A percentile compares a stretch with the other conserved stretches of the same genome.
Conservation (phyloP, 2,329 filamentous ascomycete species). For the Metarhizium humberi region DNA sequence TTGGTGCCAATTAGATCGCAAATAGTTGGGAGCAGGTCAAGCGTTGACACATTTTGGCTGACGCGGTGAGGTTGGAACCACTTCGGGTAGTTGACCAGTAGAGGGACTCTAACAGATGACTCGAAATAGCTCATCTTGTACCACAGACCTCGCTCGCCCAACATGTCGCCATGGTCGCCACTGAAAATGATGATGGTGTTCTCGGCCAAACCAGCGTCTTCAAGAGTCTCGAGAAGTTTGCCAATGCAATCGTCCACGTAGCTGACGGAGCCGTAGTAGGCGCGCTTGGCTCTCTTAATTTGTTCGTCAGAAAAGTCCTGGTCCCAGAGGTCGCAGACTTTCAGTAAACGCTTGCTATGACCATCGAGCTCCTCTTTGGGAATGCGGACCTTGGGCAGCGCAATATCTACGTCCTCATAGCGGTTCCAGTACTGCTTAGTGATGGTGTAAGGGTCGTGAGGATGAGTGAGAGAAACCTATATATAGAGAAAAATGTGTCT, state of each 20-base stretch:
- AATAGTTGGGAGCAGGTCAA: constrained; percentile 84
- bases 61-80: constrained; percentile 69
- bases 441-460: constrained; percentile 92
- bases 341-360: constrained; percentile 78
- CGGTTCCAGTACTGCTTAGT: constrained; percentile 88
- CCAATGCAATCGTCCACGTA: constrained; percentile 93
- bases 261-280: constrained; percentile 88
- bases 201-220: constrained; percentile 69
- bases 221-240: constrained; percentile 66
- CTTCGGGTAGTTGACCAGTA: constrained; percentile 73
- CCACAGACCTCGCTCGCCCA: constrained; percentile 86
- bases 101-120: constrained; percentile 78
- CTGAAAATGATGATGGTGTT: constrained; percentile 90
- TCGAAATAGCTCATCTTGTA: constrained; percentile 99
- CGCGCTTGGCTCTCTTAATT: constrained; percentile 73
- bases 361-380: constrained; percentile 74
- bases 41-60: constrained; percentile 75
- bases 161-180: constrained; percentile 92
- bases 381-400: constrained; percentile 68
- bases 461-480: constrained; percentile 79
- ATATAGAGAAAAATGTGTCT: no score
- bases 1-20: constrained; percentile 71
- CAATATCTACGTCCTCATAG: constrained; percentile 83
- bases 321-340: constrained; percentile 80
- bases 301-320: constrained; percentile 77